These are phyloP conservation scores for Chlorella sp. DNA, from an alignment of 139 green algal species.

Conservation along the genomic window DNA sequence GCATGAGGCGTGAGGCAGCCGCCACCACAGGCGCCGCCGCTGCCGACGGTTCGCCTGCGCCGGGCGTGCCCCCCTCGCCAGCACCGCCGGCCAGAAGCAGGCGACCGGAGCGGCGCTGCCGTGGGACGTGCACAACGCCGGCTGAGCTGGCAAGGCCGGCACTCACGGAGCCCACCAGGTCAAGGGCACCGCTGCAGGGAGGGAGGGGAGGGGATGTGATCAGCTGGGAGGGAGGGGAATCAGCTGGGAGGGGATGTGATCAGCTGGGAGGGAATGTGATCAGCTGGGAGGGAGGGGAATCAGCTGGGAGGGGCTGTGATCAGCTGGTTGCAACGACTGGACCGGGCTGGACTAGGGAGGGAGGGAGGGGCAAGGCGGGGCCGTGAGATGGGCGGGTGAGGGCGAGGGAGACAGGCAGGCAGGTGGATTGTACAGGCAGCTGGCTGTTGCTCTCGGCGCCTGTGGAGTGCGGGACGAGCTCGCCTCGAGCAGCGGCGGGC, in stretches of 20 bases:
- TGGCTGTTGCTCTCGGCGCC: no score
- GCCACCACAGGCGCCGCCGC: neutral
- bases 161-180: slow-evolving; percentile 49
- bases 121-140: slow-evolving; percentile 25
- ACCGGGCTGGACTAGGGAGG: no score
- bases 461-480: no score
- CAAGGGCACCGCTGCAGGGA: slow-evolving; percentile 51
- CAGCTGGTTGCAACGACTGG: no score
- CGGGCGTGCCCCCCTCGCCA: neutral
- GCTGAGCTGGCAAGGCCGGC: slow-evolving; percentile 41
- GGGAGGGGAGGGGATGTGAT: neutral
- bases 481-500: no score
- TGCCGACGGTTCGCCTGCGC: neutral
- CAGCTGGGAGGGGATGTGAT: no score
- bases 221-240: no score
- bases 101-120: neutral
- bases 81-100: neutral
- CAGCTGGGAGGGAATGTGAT: no score
- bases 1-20: neutral
- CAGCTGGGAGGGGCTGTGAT: no score
- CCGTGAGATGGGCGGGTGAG: neutral
- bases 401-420: neutral
- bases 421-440: no score
- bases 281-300: no score
- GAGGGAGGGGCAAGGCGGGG: neutral